These are phyloP conservation scores for Penicillium sp. DNA, from an alignment of 2,329 filamentous ascomycete species.

Conservation along the genomic window DNA sequence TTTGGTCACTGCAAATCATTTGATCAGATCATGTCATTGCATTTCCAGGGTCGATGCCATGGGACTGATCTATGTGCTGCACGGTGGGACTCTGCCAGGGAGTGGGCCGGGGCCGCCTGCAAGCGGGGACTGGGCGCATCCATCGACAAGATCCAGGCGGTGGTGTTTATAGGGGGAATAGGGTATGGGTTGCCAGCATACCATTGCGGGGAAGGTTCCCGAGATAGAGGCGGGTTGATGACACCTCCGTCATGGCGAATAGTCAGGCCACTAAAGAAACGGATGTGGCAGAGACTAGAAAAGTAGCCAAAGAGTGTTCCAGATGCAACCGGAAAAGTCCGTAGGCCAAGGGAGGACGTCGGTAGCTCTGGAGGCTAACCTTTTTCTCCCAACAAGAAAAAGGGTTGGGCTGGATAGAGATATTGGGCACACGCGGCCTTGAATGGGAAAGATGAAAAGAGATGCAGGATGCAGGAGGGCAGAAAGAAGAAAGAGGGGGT, in stretches of 20 bases:
- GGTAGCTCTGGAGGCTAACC: conserved; percentile 4
- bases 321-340: conserved; percentile 6
- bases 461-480: conserved; percentile 10
- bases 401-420: conserved; percentile 4
- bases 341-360: conserved; percentile 10
- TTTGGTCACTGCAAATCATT: conserved; percentile 70
- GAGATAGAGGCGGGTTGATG: conserved; percentile 90
- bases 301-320: conserved; percentile 5
- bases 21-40: conserved; percentile 2
- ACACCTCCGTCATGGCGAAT: conserved; percentile 72
- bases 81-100: not conserved
- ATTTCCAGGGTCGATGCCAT: not conserved
- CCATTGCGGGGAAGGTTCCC: conserved; percentile 96
- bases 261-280: conserved; percentile 2
- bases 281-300: conserved; percentile 3
- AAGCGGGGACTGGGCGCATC: not conserved
- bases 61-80: not conserved
- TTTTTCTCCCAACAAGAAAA: conserved; percentile 1
- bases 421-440: conserved; percentile 6
- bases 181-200: conserved; percentile 51
- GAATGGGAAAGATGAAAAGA: not conserved
- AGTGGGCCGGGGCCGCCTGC: conserved; percentile 3
- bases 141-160: conserved; percentile 1
- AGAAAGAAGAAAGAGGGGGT: conserved; percentile 1
- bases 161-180: conserved; percentile 5